These are phyloP conservation scores for Suhomyces tanzawaensis DNA, from an alignment of 805 yeast genomes.

Conservation along the genomic window DNA sequence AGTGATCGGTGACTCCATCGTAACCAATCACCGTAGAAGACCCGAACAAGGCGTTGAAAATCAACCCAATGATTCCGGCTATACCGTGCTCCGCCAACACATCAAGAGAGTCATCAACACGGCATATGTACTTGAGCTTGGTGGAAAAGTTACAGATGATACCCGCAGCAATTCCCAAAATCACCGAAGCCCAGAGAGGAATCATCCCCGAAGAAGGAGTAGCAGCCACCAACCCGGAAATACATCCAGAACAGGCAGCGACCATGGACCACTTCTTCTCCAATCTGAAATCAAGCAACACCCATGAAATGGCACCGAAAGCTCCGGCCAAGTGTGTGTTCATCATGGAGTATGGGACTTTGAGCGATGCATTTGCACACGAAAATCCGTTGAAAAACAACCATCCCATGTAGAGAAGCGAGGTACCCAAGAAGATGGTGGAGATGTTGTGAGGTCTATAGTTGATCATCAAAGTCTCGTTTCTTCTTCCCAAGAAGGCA, in stretches of 20 bases:
- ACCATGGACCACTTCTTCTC: constrained; percentile 93
- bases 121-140: constrained; percentile 73
- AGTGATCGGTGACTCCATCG: constrained; percentile 80
- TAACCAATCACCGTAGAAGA: constrained; percentile 86
- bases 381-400: constrained; percentile 92
- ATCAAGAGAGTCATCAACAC: constrained; percentile 92
- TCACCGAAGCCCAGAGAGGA: constrained; percentile 86
- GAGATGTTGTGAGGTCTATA: constrained; percentile 95
- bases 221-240: constrained; percentile 95
- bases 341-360: constrained; percentile 86
- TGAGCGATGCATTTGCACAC: constrained; percentile 74
- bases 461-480: constrained; percentile 73
- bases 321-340: constrained; percentile 89
- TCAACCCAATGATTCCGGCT: constrained; percentile 86
- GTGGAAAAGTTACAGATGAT: constrained; percentile 87
- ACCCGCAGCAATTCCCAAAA: constrained; percentile 80
- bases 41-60: constrained; percentile 88
- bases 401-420: constrained; percentile 93
- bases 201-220: constrained; percentile 93
- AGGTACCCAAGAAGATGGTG: constrained; percentile 84
- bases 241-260: constrained; percentile 92
- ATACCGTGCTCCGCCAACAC: constrained; percentile 98
- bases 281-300: constrained; percentile 80
- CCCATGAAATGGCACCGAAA: constrained; percentile 91
- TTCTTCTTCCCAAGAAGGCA: constrained; percentile 76